Base-by-base conservation (phyloP, 371 early-diverging fungal genomes). In the Encephalitozoon hellem region DNA sequence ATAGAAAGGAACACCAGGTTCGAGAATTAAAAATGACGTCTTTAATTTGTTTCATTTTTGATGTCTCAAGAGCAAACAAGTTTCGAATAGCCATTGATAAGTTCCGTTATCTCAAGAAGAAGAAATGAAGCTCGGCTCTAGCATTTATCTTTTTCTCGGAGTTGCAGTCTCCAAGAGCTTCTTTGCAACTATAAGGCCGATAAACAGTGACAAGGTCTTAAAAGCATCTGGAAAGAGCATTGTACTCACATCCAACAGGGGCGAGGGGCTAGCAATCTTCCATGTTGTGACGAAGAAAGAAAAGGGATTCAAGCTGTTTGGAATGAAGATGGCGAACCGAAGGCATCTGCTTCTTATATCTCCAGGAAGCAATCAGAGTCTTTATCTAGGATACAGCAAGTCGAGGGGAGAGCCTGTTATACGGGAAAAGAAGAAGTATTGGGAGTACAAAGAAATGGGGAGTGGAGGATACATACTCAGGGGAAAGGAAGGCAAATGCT, bases 31-130 rank as follows among this genome's bases (percentile, higher is more conserved):
- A 21, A 47, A 21, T 21, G 21, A 47, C 18, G 8, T 47, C 21
- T 21, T 47, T 21, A 47, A 47, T 21, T 47, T 21, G 49, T 47
- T 47, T 47, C 49, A 21, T 47, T 21, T 15, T 15, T 47, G 49
- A 47, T 47, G 49, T 18, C 49, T 47, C 49, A 15, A 21, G 18
- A 8, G 21, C 59, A 59, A 59, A 59, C 59, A n/a, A 4, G 59
- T 59, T 59, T 59, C 59, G 49, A 47, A 54, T 59, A 30, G 15
- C 15, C 15, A 38, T 59, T 59, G 59, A 59, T 59, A 59, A 59
- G 38, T 59, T n/a, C 49, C 49, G 3, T 47, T 3, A 15, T 0
- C 2, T 4, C 5, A 15, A 2, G 21, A 8, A 18, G 21, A 47
- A 21, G 49, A 47, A 18, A 47, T 47, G 49, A 47, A 18, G 49